Conservation (phyloP, 306 rosid genomes). For the Quercus ilex region DNA sequence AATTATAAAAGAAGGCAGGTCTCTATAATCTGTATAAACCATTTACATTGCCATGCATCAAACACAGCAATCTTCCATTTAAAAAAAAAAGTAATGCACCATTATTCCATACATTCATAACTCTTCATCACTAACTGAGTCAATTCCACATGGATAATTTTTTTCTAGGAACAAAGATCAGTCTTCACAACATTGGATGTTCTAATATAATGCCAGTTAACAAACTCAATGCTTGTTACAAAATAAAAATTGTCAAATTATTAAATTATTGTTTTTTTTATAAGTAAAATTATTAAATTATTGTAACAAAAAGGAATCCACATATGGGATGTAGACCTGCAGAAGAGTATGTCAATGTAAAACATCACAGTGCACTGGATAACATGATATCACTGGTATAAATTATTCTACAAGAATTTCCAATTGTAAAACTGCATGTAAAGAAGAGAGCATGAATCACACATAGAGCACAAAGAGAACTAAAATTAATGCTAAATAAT, state of each 20-base stretch:
- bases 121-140: not conserved
- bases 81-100: not conserved
- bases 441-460: not conserved
- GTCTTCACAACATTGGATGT: not conserved
- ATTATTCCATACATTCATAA: not conserved
- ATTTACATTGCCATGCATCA: not conserved
- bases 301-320: not conserved
- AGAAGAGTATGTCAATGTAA: not conserved
- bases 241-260: not conserved
- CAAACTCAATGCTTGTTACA: not conserved
- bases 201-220: not conserved
- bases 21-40: not conserved
- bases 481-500: too few species aligned
- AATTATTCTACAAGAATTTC: not conserved
- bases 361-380: not conserved
- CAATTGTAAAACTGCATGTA: not conserved
- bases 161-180: not conserved
- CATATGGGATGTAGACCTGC: not conserved
- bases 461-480: not conserved
- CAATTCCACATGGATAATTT: not conserved
- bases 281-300: not conserved
- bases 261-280: not conserved
- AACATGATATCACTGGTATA: not conserved
- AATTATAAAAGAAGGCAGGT: not conserved
- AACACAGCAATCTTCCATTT: not conserved